Base-by-base conservation (phyloP, 352 stramenopile species). In the Pythium rishiriense region DNA sequence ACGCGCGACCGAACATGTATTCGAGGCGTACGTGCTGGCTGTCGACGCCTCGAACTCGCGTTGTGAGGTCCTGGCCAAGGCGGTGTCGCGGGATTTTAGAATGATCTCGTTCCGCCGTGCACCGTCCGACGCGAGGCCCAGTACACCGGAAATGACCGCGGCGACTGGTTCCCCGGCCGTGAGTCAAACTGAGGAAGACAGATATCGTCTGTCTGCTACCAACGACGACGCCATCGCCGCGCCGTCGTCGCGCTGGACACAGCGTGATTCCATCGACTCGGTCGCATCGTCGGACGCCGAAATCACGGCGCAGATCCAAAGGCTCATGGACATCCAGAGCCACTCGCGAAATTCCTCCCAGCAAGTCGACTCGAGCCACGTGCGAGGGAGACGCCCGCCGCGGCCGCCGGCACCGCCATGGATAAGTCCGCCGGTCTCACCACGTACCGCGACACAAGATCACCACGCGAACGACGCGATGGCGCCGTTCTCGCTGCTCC, bases 1-100 rank as follows among this genome's bases (percentile, higher is more conserved):
- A 46, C 73, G 81, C 4, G 74, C 82, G 53, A 81, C 62, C 6
- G 73, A 84, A 41, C 81, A 88, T 57, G 66, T 81, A 24, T 70
- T 88, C 21, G 62, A 71, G 45, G 2, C 39, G 4, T 48, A 42
- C 21, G 56, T 63, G 45, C 45, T 64, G 14, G 46, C 43, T 17
- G 28, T 64, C 15, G n/a, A 37, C 12, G 24, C 25, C 17, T 25
- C 17, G 17, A 10, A 14, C 17, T 11, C 50, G 35, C 45, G 46
- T 1, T 52, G 53, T n/a, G 17, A 49, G 24, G 24, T 64, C 3
- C 14, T 58, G 35, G 47, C 57, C 0, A 41, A 42, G 9, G 28
- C 47, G 17, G 17, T 50, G 15, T 58, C 57, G 7, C 17, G 43
- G 1, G 33, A 50, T 17, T 64, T 64, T 25, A 35, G 45, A 10